A percentile compares a stretch with the other conserved stretches of the same genome.
phyloP scores from a whole-genome alignment of 108 stramenopile species.

The Skeletonema costatum region DNA sequence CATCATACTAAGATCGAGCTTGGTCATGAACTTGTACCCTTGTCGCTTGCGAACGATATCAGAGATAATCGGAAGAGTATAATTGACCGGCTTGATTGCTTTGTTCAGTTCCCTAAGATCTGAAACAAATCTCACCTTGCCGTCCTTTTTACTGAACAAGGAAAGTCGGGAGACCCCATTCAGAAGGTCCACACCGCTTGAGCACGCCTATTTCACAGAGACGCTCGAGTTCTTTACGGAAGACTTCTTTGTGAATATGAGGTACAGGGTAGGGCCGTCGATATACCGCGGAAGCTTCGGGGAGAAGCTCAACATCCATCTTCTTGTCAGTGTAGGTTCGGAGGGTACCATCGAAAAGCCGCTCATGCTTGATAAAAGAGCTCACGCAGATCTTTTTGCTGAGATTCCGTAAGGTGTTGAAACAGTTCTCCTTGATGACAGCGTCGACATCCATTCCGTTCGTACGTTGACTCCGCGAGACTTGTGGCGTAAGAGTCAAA shows the following conservation, averaged over 20 bases:
- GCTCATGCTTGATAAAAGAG: background rate
- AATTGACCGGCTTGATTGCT: background rate
- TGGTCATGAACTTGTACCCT: conserved; percentile 21
- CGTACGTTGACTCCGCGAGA: background rate
- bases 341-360: background rate
- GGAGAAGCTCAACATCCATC: background rate
- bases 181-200: background rate
- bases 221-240: conserved; percentile 33
- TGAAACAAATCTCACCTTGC: background rate
- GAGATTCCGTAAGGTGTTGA: background rate
- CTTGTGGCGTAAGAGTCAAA: background rate
- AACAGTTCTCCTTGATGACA: background rate
- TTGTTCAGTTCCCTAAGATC: background rate
- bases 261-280: conserved; percentile 26
- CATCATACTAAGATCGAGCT: conserved; percentile 32
- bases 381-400: background rate
- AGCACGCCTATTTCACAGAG: conserved; percentile 34
- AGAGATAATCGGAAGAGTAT: conserved; percentile 19
- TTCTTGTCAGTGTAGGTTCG: background rate
- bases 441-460: background rate
- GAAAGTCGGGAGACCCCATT: conserved; percentile 33
- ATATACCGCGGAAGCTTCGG: conserved; percentile 14
- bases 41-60: conserved; percentile 12
- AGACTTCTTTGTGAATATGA: conserved; percentile 11
- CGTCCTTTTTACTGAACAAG: too few species aligned